phyloP scores from a whole-genome alignment of 106 monocot genomes.

The Dendrobium catenatum region DNA sequence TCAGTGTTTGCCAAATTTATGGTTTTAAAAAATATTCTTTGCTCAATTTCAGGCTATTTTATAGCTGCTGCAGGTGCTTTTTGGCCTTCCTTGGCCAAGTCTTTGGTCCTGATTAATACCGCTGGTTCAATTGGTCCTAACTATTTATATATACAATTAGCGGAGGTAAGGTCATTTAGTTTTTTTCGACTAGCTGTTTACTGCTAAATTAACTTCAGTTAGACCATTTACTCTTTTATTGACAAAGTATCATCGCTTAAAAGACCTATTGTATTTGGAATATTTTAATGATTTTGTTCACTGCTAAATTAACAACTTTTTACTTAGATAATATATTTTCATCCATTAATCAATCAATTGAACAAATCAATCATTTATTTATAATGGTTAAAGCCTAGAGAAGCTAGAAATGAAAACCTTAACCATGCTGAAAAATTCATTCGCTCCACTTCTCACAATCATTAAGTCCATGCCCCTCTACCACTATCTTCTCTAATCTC shows the following conservation, averaged over 20 bases:
- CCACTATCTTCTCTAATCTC: no score
- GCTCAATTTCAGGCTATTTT: constrained; percentile 61
- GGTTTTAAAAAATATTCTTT: not conserved
- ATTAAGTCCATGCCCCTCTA: no score
- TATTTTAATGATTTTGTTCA: not conserved
- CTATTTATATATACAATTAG: constrained; percentile 30
- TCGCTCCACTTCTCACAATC: no score
- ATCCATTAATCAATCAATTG: no score
- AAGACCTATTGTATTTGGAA: not conserved
- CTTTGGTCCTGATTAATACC: constrained; percentile 73
- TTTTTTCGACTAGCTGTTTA: not conserved
- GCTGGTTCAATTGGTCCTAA: constrained; percentile 73
- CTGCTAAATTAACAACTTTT: no score
- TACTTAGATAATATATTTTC: no score
- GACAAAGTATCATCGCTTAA: not conserved
- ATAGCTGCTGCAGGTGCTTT: constrained; percentile 58
- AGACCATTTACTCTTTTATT: not conserved
- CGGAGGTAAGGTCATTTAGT: constrained; percentile 35
- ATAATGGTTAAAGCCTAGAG: no score
- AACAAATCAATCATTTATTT: no score
- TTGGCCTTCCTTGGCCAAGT: constrained; percentile 68
- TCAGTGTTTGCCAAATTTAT: not conserved
- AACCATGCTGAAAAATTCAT: no score
- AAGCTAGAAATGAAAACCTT: no score
- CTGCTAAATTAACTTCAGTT: not conserved